Base-by-base conservation (phyloP, 768 basidiomycete species). In the Dacryopinax spathularia region DNA sequence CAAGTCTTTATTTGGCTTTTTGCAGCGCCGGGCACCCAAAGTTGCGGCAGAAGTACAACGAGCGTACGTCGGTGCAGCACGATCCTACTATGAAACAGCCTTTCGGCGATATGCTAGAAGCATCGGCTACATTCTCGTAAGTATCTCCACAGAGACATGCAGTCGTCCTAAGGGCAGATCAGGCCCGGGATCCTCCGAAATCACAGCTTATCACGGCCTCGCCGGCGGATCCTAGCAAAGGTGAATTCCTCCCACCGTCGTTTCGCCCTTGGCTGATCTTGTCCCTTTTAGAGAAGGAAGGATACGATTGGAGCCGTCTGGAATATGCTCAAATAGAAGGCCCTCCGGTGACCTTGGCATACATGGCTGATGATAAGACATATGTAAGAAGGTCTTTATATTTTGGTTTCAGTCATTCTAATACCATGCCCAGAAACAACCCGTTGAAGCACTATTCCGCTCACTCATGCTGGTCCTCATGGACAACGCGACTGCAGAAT, bases 401-500 rank as follows among this genome's bases (percentile, higher is more conserved):
- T 63, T 68, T 22, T 67, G 18, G 43, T n/a, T 64, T 31, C 48
- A 63, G 59, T 39, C 2, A 20, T 6, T 29, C 16, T 60, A 16
- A 33, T 56, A 25, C 18, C 41, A 13, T 41, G 22, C 36, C 60
- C 73, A 88, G 94, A 89, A 83, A 83, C 87, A 88, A 68, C 83
- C 88, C 0, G 73, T 87, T 1, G 96, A 98, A 76, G 86, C 86
- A 0, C 77, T 97, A 25, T 79, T 91, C 66, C 85, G 95, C 27
- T 95, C 94, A 0, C 76, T 91, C 27, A 76, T 92, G 59, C 77
- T 98, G 61, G 94, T 96, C 61, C 82, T 98, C 65, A 85, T 95
- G 82, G 93, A 97, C 76, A 98, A 99, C 70, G 87, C 90, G 2
- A 89, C 89, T 0, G 84, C 92, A 31, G 95, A 98, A 75, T 95